These are phyloP conservation scores for Macadamia tetraphylla DNA, from an alignment of 164 flowering plant species.

Conservation along the genomic window DNA sequence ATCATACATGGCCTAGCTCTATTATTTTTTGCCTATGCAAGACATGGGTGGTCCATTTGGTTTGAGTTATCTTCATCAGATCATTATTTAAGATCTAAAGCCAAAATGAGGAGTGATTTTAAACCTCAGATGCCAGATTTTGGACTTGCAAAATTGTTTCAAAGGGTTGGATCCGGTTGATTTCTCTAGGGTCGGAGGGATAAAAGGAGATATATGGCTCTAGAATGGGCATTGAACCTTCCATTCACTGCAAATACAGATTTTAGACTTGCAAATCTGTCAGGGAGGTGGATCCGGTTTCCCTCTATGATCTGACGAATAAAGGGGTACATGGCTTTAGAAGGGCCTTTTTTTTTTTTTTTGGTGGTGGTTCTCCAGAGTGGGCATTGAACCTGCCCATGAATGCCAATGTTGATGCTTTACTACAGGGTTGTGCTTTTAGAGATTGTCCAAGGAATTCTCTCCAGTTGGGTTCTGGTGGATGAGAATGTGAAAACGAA, in stretches of 20 bases:
- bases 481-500: conserved; percentile 2
- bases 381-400: no score
- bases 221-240: conserved; percentile 32
- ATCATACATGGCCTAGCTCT: no score
- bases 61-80: no score
- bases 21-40: no score
- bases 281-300: no score
- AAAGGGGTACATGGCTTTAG: no score
- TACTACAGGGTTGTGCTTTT: conserved; percentile 38
- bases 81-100: no score
- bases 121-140: conserved; percentile 34
- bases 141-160: conserved; percentile 25
- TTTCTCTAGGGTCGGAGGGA: conserved; percentile 35
- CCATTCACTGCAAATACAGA: conserved; percentile 18
- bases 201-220: conserved; percentile 41
- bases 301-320: no score
- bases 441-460: conserved; percentile 23
- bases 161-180: conserved; percentile 6
- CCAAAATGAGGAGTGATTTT: conserved; percentile 2
- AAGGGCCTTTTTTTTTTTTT: no score
- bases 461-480: conserved; percentile 8
- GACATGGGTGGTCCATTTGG: no score
- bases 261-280: no score
- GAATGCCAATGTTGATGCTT: conserved; percentile 29
- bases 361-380: no score